Conservation (phyloP, 495 filamentous ascomycete species). For the Penicillium samsonianum region DNA sequence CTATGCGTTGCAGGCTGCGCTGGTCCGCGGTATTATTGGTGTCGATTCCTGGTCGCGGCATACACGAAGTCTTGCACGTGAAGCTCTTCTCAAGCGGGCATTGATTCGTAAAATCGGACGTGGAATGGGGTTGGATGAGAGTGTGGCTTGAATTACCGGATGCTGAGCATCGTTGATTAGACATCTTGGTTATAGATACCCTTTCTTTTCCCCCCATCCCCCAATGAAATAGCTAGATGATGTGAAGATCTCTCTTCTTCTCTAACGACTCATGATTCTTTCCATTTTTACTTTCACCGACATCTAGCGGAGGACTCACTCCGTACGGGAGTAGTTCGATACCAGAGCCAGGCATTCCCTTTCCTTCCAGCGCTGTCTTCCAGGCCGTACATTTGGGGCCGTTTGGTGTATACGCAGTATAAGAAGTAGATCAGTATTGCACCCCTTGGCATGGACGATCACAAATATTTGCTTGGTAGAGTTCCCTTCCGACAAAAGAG, state of each 20-base stretch:
- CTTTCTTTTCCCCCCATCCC: constrained; percentile 3
- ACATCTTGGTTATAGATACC: constrained; percentile 20
- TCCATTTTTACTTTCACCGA: no score
- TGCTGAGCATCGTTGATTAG: not conserved
- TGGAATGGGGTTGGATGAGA: constrained; percentile 71
- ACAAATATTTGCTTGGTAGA: no score
- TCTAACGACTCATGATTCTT: not conserved
- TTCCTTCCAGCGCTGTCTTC: no score
- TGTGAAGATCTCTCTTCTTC: not conserved
- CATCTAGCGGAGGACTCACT: no score
- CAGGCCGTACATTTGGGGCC: no score
- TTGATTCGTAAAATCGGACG: constrained; percentile 82
- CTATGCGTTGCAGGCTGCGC: constrained; percentile 76
- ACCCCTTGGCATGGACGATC: no score
- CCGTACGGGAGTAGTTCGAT: no score
- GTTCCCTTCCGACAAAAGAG: no score
- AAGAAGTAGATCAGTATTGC: no score
- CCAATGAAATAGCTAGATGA: not conserved
- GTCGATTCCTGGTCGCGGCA: constrained; percentile 80
- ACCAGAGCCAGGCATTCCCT: no score
- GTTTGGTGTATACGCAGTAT: no score
- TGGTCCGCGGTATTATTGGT: constrained; percentile 78
- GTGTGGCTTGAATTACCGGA: constrained; percentile 1
- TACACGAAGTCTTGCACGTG: constrained; percentile 79
- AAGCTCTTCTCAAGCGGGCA: constrained; percentile 89